Conservation (phyloP, 2,329 filamentous ascomycete genomes). For the Colletotrichum cuscutae region DNA sequence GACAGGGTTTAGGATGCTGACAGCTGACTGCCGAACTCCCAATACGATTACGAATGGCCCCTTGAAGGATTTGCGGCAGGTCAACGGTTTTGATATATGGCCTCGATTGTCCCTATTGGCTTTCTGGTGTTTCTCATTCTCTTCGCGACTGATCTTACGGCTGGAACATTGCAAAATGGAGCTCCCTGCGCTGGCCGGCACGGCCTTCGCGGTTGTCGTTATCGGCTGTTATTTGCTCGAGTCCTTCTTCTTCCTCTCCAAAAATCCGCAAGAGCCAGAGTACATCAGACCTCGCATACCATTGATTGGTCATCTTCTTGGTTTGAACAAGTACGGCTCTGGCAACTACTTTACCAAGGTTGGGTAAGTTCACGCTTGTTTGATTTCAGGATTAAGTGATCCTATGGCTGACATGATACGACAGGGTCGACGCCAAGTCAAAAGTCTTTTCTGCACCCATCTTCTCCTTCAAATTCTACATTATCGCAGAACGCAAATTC, state of each 20-base stretch:
- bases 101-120: not conserved
- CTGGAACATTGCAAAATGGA: not conserved
- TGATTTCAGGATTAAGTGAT: rapidly evolving
- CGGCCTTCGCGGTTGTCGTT: not conserved
- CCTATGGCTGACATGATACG: not conserved
- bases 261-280: not conserved
- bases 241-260: not conserved
- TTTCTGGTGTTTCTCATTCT: not conserved
- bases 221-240: conserved; percentile 5
- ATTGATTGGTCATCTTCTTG: conserved; percentile 22
- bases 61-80: not conserved
- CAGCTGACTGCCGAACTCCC: not conserved
- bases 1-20: not conserved
- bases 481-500: conserved; percentile 1
- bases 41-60: not conserved
- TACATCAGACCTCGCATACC: conserved; percentile 13
- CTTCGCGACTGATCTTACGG: not conserved
- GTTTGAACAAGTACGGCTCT: not conserved
- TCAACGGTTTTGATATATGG: not conserved
- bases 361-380: not conserved
- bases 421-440: not conserved
- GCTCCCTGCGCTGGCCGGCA: not conserved
- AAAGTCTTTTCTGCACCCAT: not conserved
- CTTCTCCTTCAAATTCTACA: conserved; percentile 16
- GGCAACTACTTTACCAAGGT: conserved; percentile 8